Evolutionary conservation across 495 filamentous ascomycete genomes (phyloP).

Genomic region (Cryomyces minteri): DNA sequence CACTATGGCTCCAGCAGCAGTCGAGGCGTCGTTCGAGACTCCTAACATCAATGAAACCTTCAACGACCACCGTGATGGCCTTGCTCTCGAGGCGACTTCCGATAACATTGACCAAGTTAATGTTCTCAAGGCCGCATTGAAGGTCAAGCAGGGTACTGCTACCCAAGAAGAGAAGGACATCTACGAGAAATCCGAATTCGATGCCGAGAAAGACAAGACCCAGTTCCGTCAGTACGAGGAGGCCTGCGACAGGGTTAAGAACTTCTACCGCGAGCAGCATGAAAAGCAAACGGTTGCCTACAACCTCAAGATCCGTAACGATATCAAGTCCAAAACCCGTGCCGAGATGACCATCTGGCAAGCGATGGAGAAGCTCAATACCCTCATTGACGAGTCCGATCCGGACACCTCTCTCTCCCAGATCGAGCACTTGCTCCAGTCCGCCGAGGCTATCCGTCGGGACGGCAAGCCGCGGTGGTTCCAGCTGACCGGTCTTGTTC

Average conservation of each 20-base stretch:
- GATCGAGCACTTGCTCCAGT: conserved; percentile 75
- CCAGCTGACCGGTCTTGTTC: conserved; percentile 76
- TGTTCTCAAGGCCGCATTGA: conserved; percentile 38
- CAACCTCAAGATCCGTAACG: conserved; percentile 56
- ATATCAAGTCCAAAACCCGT: conserved; percentile 46
- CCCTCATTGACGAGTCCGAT: conserved; percentile 73
- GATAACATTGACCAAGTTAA: conserved; percentile 72
- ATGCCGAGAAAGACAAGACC: conserved; percentile 62
- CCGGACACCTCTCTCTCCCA: conserved; percentile 73
- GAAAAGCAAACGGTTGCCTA: conserved; percentile 71
- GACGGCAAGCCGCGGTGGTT: conserved; percentile 89
- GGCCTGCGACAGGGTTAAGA: conserved; percentile 61
- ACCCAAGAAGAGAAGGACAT: conserved; percentile 30
- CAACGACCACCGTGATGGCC: conserved; percentile 34
- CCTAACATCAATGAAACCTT: conserved; percentile 14
- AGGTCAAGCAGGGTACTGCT: conserved; percentile 25
- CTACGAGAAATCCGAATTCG: conserved; percentile 47
- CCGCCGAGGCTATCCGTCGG: conserved; percentile 69
- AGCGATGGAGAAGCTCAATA: conserved; percentile 79
- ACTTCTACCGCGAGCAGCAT: conserved; percentile 73
- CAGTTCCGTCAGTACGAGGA: conserved; percentile 64
- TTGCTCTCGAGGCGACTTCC: conserved; percentile 60
- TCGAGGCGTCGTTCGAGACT: conserved; percentile 12
- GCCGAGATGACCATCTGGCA: conserved; percentile 73
- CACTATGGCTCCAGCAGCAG: conserved; percentile 17